Conservation (phyloP, 2,329 filamentous ascomycete species). For the Trichoderma brevicompactum region DNA sequence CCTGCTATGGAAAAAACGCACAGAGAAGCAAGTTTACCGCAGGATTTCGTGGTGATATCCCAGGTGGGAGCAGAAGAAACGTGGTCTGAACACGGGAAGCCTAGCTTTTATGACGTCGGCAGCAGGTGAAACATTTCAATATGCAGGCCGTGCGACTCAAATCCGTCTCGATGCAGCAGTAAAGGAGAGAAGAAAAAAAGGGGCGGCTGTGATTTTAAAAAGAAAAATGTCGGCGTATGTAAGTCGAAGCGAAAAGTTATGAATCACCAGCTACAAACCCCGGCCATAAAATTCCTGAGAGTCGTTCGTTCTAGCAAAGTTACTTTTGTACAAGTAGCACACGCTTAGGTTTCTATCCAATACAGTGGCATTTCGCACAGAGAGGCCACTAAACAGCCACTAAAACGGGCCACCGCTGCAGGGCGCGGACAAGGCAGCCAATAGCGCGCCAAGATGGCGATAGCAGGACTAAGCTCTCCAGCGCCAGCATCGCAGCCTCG, state of each 20-base stretch:
- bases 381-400: too few species aligned
- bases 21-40: too few species aligned
- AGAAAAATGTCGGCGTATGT: too few species aligned
- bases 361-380: too few species aligned
- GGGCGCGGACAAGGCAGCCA: constrained; percentile 20
- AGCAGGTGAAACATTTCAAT: neutral
- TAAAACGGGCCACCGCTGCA: too few species aligned
- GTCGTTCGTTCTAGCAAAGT: too few species aligned
- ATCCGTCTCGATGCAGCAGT: neutral
- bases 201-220: neutral
- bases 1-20: neutral
- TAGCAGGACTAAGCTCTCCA: neutral
- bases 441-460: constrained; percentile 16
- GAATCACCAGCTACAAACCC: neutral
- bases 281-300: too few species aligned
- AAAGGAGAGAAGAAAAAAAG: neutral
- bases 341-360: too few species aligned
- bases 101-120: constrained; percentile 15
- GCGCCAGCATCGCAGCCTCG: constrained; percentile 28
- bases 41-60: neutral
- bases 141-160: neutral
- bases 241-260: neutral
- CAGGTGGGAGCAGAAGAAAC: constrained; percentile 9
- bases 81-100: constrained; percentile 24
- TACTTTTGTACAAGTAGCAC: too few species aligned